Percentiles rank a stretch among this genome's conserved stretches.
Conservation (phyloP, 1,284 basidiomycete species). For the Wolfiporia cocos region DNA sequence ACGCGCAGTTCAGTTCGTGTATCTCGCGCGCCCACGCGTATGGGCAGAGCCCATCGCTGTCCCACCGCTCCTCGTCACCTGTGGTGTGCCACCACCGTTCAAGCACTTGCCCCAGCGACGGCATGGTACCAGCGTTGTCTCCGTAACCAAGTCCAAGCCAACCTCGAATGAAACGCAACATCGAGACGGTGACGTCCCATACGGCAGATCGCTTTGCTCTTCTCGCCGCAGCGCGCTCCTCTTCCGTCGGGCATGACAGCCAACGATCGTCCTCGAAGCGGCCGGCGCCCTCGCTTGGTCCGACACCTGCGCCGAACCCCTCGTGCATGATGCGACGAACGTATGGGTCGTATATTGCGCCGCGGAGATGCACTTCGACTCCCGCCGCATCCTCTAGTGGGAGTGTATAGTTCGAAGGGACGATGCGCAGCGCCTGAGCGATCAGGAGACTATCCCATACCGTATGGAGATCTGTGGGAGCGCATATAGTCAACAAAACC, state of each 20-base stretch:
- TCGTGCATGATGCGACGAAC: constrained; percentile 84
- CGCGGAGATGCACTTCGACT: constrained; percentile 72
- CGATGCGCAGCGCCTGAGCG: constrained; percentile 71
- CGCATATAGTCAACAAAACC: neutral
- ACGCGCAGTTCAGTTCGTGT: constrained; percentile 72
- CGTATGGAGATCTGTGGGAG: constrained; percentile 65
- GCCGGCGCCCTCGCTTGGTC: constrained; percentile 14
- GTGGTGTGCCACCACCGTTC: neutral
- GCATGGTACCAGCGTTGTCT: too few species aligned
- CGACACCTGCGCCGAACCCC: constrained; percentile 46
- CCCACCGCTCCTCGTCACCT: constrained; percentile 25
- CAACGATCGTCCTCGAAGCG: constrained; percentile 63
- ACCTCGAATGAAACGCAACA: neutral
- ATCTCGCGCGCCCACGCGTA: constrained; percentile 68
- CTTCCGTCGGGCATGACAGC: constrained; percentile 54
- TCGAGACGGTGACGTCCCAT: neutral
- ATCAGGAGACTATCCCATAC: constrained; percentile 85
- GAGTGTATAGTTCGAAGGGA: constrained; percentile 68
- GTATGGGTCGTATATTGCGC: constrained; percentile 84
- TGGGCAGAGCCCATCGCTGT: constrained; percentile 70
- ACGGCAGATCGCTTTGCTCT: too few species aligned
- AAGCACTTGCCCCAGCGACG: neutral
- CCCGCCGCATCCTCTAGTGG: constrained; percentile 46
- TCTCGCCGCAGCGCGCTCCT: neutral
- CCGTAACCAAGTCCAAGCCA: too few species aligned